Evolutionary conservation across 257 asterid genomes (phyloP).

Genomic region (Leonotis leonurus): DNA sequence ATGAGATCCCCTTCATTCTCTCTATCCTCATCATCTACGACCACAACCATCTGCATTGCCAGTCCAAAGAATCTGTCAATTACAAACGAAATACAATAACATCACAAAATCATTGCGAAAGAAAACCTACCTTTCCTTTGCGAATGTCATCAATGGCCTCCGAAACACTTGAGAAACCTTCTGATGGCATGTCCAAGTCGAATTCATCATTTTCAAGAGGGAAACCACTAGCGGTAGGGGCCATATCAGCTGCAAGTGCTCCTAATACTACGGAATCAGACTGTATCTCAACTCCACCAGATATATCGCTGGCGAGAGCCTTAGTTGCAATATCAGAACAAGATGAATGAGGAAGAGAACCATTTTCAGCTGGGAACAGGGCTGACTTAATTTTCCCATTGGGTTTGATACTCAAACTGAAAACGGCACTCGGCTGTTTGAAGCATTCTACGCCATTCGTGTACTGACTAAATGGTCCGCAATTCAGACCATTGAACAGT

Average conservation of each 20-base stretch:
- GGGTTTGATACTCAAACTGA: conserved; percentile 34
- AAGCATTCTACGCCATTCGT: conserved; percentile 36
- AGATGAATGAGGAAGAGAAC: conserved; percentile 26
- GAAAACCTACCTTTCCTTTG: conserved; percentile 62
- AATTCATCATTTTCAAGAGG: conserved; percentile 50
- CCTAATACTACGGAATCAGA: conserved; percentile 53
- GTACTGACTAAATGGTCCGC: conserved; percentile 28
- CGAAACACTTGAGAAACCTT: conserved; percentile 67
- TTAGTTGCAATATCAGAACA: conserved; percentile 22
- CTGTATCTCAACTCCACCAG: conserved; percentile 50
- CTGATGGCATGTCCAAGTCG: conserved; percentile 64
- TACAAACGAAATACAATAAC: not conserved
- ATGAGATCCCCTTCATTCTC: conserved; percentile 97
- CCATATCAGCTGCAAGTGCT: conserved; percentile 61
- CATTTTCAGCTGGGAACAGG: conserved; percentile 47
- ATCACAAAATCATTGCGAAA: conserved; percentile 1
- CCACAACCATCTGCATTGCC: conserved; percentile 74
- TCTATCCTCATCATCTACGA: conserved; percentile 94
- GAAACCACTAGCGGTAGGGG: conserved; percentile 48
- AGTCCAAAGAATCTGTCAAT: not conserved
- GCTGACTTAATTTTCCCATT: conserved; percentile 38
- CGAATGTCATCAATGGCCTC: conserved; percentile 91
- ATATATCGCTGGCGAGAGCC: conserved; percentile 33
- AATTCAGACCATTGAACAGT: conserved; percentile 41
- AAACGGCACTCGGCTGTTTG: conserved; percentile 27